phyloP scores from a whole-genome alignment of 257 asterid genomes.

The Nicotiana knightiana region DNA sequence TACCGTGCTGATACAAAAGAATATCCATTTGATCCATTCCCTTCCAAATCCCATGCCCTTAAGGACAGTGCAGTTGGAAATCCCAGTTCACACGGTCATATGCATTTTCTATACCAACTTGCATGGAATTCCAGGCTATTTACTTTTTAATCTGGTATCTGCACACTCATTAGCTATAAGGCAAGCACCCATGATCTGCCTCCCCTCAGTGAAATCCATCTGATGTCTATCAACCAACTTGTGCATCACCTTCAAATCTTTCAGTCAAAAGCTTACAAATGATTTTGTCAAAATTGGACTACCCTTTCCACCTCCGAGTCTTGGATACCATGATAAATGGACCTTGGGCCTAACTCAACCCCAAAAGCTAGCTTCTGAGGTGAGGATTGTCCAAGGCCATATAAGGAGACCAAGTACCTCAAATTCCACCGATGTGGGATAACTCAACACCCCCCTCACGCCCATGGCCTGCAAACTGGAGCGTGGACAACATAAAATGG shows the following conservation, averaged over 20 bases:
- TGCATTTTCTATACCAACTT: background rate
- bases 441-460: no score
- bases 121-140: background rate
- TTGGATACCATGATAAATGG: background rate
- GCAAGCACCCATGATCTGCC: background rate
- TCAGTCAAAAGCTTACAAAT: background rate
- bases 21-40: background rate
- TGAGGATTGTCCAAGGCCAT: no score
- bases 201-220: background rate
- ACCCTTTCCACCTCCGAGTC: background rate
- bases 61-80: background rate
- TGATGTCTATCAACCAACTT: background rate
- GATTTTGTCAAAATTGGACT: background rate
- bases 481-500: no score
- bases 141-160: background rate
- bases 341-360: no score
- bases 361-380: no score
- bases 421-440: no score
- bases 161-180: slow-evolving; percentile 1
- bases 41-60: background rate
- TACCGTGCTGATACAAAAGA: background rate
- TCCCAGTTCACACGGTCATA: background rate
- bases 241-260: background rate
- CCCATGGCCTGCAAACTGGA: no score
- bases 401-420: no score